phyloP scores from a whole-genome alignment of 1,284 basidiomycete genomes.

The Microbotryum silenes-acaulis region DNA sequence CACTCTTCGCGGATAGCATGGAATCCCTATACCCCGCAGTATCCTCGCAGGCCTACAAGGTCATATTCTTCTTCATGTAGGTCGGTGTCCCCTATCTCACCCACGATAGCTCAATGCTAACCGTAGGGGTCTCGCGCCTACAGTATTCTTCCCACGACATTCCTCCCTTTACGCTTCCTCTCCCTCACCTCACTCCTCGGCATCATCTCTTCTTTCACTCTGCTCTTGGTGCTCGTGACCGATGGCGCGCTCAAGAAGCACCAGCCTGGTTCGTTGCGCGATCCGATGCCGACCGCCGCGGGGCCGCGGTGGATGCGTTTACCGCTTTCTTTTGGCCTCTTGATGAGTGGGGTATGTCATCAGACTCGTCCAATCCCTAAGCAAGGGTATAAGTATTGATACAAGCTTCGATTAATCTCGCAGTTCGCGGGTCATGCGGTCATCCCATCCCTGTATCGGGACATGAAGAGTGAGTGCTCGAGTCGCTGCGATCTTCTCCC shows the following conservation, averaged over 20 bases:
- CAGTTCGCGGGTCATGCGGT: constrained; percentile 89
- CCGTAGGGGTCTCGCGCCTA: background rate
- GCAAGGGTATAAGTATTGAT: background rate
- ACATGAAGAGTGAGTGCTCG: constrained; percentile 54
- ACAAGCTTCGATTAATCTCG: background rate
- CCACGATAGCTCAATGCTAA: background rate
- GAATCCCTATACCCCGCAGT: constrained; percentile 60
- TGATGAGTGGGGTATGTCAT: constrained; percentile 79
- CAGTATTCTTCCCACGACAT: constrained; percentile 71
- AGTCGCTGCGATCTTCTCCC: background rate
- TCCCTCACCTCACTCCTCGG: constrained; percentile 76
- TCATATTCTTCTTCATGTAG: constrained; percentile 64
- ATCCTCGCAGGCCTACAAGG: constrained; percentile 64
- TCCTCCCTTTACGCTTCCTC: constrained; percentile 71
- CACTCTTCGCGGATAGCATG: constrained; percentile 77
- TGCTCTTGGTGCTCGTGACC: constrained; percentile 70
- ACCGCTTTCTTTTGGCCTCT: constrained; percentile 66
- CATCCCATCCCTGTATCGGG: constrained; percentile 77
- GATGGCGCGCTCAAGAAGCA: constrained; percentile 76
- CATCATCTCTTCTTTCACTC: constrained; percentile 66
- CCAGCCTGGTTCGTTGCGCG: constrained; percentile 72
- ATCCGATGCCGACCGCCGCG: constrained; percentile 62
- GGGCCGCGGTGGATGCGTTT: constrained; percentile 50
- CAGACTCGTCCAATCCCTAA: background rate
- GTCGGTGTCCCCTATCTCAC: constrained; percentile 31